Evolutionary conservation across 169 alveolate species (phyloP), one percentile per base, ranked within the genome.

Genomic region (Cryptosporidium viatorum): DNA sequence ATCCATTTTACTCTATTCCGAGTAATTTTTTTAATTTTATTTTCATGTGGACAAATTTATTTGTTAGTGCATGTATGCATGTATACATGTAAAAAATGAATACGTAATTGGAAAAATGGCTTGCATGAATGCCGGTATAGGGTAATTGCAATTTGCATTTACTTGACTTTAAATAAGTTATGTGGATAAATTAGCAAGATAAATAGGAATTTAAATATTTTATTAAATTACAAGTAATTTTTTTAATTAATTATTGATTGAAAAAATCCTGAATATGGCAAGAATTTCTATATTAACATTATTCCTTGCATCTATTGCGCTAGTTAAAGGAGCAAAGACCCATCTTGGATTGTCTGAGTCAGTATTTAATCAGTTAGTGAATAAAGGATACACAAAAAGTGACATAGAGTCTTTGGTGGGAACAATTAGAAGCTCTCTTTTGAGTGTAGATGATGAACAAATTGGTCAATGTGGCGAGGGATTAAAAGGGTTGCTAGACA

Each of bases 391-490:
- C 45, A 80, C 89, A n/a, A 62, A 4, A 14, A 80, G 74, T 23
- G 89, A 80, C 14, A 80, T 80, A 21, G 68, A 80, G 43, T 80
- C 89, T 7, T 67, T 80, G 41, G 89, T 80, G 2, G 89, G 89
- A 43, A 80, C 89, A 21, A 80, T 80, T 39, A 80, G 89, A 80
- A 80, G 89, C 59, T 59, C 89, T 0, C 67, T 80, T 16, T 48
- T 80, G 43, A 80, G 31, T 21, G 89, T 80, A 6, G 21, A 60
- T 12, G 89, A 80, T 7, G 74, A 80, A 12, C 48, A 60, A 41
- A 45, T 60, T 41, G 75, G 89, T 4, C 60, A 23, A n/a, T 80
- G 89, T 4, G 89, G 89, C 1, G 89, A 80, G 35, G 89, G 89
- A 7, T 31, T 80, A 80, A 80, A 65, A 14, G 89, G 89, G 21